phyloP scores from a whole-genome alignment of 768 basidiomycete genomes.

The Podaxis sp. region DNA sequence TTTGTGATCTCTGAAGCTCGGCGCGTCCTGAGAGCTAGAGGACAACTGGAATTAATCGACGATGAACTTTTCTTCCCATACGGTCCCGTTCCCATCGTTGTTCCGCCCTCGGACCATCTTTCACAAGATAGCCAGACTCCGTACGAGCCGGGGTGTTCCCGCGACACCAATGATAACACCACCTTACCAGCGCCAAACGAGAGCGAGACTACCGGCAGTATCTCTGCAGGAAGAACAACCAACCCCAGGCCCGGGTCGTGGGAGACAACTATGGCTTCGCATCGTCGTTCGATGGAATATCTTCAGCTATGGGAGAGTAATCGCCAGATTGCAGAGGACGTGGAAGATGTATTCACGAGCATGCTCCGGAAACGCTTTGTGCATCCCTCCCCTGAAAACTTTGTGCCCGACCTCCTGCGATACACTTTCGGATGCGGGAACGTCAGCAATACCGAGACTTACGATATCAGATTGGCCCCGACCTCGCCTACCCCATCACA shows the following conservation, averaged over 20 bases:
- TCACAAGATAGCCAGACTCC: not conserved
- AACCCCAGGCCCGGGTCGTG: not conserved
- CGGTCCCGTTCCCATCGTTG: conserved; percentile 23
- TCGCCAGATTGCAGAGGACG: conserved; percentile 31
- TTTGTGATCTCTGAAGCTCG: conserved; percentile 56
- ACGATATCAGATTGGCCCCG: conserved; percentile 59
- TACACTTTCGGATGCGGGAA: conserved; percentile 52
- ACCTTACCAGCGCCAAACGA: not conserved
- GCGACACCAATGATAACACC: not conserved
- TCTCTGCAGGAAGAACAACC: not conserved
- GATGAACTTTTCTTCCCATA: conserved; percentile 70
- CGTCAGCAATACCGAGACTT: conserved; percentile 42
- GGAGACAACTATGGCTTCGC: not conserved
- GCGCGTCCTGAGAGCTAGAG: conserved; percentile 60
- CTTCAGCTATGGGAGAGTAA: conserved; percentile 31
- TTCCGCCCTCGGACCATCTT: not conserved
- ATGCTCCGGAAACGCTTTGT: conserved; percentile 62
- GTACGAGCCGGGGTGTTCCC: not conserved
- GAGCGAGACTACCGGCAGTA: not conserved
- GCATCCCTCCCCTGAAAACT: conserved; percentile 50
- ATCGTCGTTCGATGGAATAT: conserved; percentile 36
- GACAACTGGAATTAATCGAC: conserved; percentile 73
- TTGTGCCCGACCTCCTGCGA: conserved; percentile 45
- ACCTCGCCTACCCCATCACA: conserved; percentile 25
- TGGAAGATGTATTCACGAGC: conserved; percentile 59